Percentiles rank a stretch among this genome's conserved stretches.
These are phyloP conservation scores for Trypanosoma scelopori DNA, from an alignment of 208 protist genomes.

Conservation along the genomic window DNA sequence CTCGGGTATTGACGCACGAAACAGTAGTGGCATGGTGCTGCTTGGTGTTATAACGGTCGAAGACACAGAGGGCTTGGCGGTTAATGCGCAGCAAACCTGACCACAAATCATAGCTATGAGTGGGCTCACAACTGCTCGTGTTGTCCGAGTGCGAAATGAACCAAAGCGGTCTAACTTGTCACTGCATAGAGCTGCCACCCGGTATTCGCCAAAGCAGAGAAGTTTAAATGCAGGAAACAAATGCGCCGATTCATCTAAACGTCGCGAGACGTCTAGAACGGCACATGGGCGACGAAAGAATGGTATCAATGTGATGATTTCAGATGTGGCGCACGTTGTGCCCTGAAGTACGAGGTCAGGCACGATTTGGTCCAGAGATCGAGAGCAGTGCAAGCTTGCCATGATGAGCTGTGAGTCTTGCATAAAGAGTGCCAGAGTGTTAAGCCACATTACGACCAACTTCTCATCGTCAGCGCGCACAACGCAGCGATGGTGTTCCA, in stretches of 20 bases:
- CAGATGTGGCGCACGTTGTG: not conserved
- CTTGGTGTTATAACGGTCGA: not conserved
- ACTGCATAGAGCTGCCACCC: not conserved
- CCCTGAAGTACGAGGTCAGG: constrained; percentile 17
- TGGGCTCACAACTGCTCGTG: not conserved
- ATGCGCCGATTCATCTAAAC: constrained; percentile 8
- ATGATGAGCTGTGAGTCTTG: constrained; percentile 5
- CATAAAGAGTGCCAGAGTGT: constrained; percentile 14
- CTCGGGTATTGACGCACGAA: not conserved
- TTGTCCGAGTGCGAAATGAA: not conserved
- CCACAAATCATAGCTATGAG: not conserved
- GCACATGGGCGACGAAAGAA: constrained; percentile 6
- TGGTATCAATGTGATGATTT: constrained; percentile 1
- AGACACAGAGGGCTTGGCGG: not conserved
- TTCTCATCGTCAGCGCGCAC: not conserved
- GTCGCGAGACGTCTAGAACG: constrained; percentile 4
- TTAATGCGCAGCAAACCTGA: constrained; percentile 3
- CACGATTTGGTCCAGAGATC: not conserved
- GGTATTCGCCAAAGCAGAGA: constrained; percentile 9
- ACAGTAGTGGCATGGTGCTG: not conserved
- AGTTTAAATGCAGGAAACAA: constrained; percentile 13
- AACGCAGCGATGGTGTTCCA: constrained; percentile 11
- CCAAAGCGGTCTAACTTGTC: not conserved
- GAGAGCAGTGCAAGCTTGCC: not conserved
- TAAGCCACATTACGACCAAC: constrained; percentile 3